These are phyloP conservation scores for Sclerotinia subarctica DNA, from an alignment of 2,329 filamentous ascomycete genomes.

Conservation along the genomic window DNA sequence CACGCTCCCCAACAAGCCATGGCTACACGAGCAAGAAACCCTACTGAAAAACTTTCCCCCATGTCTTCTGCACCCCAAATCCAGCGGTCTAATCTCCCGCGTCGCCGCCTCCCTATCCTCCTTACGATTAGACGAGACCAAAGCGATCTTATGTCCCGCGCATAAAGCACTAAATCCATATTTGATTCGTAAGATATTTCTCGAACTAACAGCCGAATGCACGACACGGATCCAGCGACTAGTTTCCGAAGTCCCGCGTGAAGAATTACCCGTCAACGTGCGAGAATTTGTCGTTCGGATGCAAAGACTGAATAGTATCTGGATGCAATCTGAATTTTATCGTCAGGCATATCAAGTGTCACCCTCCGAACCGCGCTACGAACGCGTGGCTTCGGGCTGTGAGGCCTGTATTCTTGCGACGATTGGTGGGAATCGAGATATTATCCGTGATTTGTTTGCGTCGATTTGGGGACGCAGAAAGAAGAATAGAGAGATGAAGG, in stretches of 20 bases:
- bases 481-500: constrained; percentile 19
- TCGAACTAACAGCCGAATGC: constrained; percentile 44
- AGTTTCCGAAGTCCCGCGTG: constrained; percentile 22
- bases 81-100: constrained; percentile 21
- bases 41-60: constrained; percentile 24
- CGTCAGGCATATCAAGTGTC: constrained; percentile 36
- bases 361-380: constrained; percentile 37
- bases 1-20: constrained; percentile 1
- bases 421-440: constrained; percentile 45
- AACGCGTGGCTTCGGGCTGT: constrained; percentile 42
- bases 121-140: constrained; percentile 11
- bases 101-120: constrained; percentile 19
- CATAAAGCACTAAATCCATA: constrained; percentile 45
- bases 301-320: constrained; percentile 32
- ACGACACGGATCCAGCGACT: constrained; percentile 36
- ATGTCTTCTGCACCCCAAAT: constrained; percentile 20
- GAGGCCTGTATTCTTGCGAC: constrained; percentile 53
- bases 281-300: constrained; percentile 24
- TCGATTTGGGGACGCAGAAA: constrained; percentile 43
- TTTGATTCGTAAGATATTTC: constrained; percentile 46
- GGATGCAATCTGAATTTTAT: constrained; percentile 43
- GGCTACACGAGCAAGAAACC: constrained; percentile 24
- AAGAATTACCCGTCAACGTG: neutral
- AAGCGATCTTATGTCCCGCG: constrained; percentile 42
- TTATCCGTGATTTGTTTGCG: constrained; percentile 48